Base-by-base conservation (phyloP, 2,329 filamentous ascomycete genomes). In the Chlorencoelia australis region DNA sequence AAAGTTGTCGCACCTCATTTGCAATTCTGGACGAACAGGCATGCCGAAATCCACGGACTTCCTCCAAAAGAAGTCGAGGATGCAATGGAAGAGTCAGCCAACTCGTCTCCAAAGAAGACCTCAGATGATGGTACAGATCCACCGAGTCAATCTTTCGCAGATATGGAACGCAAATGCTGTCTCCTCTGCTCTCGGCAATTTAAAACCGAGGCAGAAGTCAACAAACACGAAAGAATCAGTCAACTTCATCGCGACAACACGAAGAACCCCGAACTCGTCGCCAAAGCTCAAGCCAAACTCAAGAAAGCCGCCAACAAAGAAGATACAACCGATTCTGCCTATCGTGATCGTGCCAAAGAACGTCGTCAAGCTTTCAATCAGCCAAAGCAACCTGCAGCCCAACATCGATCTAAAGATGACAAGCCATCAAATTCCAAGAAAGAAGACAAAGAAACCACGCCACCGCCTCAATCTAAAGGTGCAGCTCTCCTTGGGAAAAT, bases 1-100 rank as follows among this genome's bases (percentile, higher is more conserved):
- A 65, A 74, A 46, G 63, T 67, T 6, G 66, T 79, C 33, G 71
- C 75, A 3, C 73, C 76, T 1, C 76, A 82, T 56, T 63, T 83
- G 30, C 75, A 82, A 55, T 80, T 79, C 55, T 83, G 79, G 79
- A 73, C 75, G 32, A 75, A 81, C 50, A 74, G 78, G 33, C 76
- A 81, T 51, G 77, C 76, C 2, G 77, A 83, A 49, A 61, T 82
- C 16, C 75, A 79, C 49, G 70, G 73, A 39, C 67, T 61, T 42
- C 58, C 37, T 44, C 59, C 35, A 52, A 70, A 58, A 46, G 57
- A 58, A 4, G 54, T 38, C 20, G 54, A 59, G 57, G 52, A 52
- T 47, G 34, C 53, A 47, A 22, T 43, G 2, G 28, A 40, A 3
- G 44, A 44, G n/a, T 46, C 34, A 7, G 17, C 35, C 47, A 42